Percentiles rank a stretch among this genome's conserved stretches.
phyloP scores from a whole-genome alignment of 441 rosid species.

The Rhodomyrtus psidioides region DNA sequence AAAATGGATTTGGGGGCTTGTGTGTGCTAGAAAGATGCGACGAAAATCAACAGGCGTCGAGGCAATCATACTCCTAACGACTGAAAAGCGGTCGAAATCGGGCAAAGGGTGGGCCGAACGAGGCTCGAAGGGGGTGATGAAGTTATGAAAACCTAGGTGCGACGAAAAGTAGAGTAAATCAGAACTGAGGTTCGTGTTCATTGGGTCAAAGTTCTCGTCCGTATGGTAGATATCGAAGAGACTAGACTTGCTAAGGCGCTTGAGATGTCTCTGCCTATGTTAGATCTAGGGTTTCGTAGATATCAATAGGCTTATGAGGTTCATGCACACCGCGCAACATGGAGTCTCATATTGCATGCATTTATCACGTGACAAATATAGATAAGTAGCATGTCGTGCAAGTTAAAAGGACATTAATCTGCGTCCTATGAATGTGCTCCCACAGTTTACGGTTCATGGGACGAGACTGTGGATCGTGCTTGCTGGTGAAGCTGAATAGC shows the following conservation, averaged over 20 bases:
- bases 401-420: neutral
- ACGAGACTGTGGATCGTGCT: neutral
- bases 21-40: neutral
- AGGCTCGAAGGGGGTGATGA: neutral
- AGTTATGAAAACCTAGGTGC: neutral
- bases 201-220: neutral
- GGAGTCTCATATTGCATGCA: neutral
- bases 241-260: neutral
- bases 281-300: neutral
- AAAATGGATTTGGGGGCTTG: neutral
- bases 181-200: neutral
- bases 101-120: neutral
- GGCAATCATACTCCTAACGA: neutral
- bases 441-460: neutral
- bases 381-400: neutral
- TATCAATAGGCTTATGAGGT: neutral
- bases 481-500: neutral
- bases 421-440: neutral
- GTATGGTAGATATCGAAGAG: neutral
- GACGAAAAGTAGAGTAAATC: neutral
- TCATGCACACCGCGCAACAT: neutral
- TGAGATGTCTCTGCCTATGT: neutral
- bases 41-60: neutral
- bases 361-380: neutral
- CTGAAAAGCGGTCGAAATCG: neutral